Evolutionary conservation across 306 rosid species (phyloP).

Genomic region (Hippophae rhamnoides): DNA sequence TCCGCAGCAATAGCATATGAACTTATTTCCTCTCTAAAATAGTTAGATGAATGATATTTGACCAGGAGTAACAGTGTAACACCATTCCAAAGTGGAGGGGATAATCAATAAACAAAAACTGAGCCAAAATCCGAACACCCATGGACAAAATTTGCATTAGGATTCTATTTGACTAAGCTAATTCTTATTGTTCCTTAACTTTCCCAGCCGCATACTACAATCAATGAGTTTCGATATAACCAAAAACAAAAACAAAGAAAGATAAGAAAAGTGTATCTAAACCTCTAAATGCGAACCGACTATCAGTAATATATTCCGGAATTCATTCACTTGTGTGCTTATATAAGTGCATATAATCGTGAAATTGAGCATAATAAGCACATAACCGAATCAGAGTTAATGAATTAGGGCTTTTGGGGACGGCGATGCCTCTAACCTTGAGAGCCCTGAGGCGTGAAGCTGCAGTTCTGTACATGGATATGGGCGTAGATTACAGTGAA

Average conservation of each 20-base stretch:
- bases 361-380: background rate
- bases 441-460: slow-evolving; percentile 53
- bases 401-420: background rate
- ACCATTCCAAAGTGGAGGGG: no score
- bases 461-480: slow-evolving; percentile 54
- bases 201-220: background rate
- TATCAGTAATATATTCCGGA: background rate
- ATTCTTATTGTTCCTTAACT: background rate
- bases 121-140: no score
- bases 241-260: no score
- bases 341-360: background rate
- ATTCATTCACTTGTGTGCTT: background rate
- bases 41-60: no score
- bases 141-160: background rate
- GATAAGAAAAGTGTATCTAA: slow-evolving; percentile 15
- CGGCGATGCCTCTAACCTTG: slow-evolving; percentile 34
- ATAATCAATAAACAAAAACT: no score
- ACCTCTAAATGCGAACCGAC: background rate
- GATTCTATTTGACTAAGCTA: background rate
- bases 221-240: background rate
- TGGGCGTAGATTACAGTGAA: background rate
- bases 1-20: no score
- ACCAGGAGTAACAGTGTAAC: no score
- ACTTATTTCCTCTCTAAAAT: no score
- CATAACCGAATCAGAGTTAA: slow-evolving; percentile 5